These are phyloP conservation scores for Fonsecaea monophora DNA, from an alignment of 2,329 filamentous ascomycete genomes.

Conservation along the genomic window DNA sequence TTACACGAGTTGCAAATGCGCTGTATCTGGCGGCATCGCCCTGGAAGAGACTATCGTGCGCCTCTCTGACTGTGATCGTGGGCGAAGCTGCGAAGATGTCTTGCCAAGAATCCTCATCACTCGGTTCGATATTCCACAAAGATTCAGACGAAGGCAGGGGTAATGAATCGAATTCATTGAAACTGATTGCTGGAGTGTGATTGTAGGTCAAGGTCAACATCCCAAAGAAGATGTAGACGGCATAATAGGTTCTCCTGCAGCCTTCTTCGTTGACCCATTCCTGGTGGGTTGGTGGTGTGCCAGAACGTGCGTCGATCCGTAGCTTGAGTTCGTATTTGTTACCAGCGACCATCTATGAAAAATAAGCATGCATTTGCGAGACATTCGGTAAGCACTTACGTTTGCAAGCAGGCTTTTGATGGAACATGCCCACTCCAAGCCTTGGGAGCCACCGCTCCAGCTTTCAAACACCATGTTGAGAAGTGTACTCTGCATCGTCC, in stretches of 20 bases:
- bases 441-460: slow-evolving; percentile 98
- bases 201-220: slow-evolving; percentile 95
- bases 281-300: slow-evolving; percentile 74
- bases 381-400: slow-evolving; percentile 45
- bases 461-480: slow-evolving; percentile 99
- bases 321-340: slow-evolving; percentile 96
- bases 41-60: slow-evolving; percentile 94
- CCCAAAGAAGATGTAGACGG: slow-evolving; percentile 98
- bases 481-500: slow-evolving; percentile 97
- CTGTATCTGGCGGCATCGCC: slow-evolving; percentile 90
- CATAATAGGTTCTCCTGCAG: slow-evolving; percentile 94
- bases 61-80: slow-evolving; percentile 86
- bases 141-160: slow-evolving; percentile 92
- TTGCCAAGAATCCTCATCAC: slow-evolving; percentile 82
- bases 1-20: slow-evolving; percentile 93
- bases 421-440: slow-evolving; percentile 97
- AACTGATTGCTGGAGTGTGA: slow-evolving; percentile 95
- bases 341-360: slow-evolving; percentile 81
- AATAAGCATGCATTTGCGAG: not conserved
- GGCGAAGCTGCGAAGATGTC: slow-evolving; percentile 75
- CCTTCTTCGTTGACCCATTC: slow-evolving; percentile 98
- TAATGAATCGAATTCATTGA: slow-evolving; percentile 95
- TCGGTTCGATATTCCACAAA: slow-evolving; percentile 84
- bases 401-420: slow-evolving; percentile 98
- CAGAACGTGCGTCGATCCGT: slow-evolving; percentile 84